Conservation (phyloP, 2,329 filamentous ascomycete genomes). For the Fusarium nanum region DNA sequence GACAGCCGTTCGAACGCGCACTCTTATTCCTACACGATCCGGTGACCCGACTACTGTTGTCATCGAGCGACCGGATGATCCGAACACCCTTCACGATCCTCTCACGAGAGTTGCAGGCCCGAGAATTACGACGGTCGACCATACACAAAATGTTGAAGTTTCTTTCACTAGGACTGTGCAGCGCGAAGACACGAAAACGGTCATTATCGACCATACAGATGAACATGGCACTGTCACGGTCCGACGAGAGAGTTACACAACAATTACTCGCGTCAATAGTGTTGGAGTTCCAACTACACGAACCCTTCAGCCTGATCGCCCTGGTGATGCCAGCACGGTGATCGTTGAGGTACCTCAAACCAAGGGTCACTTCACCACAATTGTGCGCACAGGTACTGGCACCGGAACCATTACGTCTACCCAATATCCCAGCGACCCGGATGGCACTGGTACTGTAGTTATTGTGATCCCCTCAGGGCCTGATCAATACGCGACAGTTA, state of each 20-base stretch:
- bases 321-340: not conserved
- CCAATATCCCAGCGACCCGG: not conserved
- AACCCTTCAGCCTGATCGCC: not conserved
- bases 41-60: slow-evolving; percentile 2
- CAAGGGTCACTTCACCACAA: not conserved
- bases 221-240: not conserved
- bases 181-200: not conserved
- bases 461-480: not conserved
- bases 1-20: not conserved
- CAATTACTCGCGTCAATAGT: not conserved
- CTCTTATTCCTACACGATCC: not conserved
- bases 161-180: not conserved
- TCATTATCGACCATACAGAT: not conserved
- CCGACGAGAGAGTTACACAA: not conserved
- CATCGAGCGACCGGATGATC: slow-evolving; percentile 1
- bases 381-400: not conserved
- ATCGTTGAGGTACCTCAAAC: not conserved
- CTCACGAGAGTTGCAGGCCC: not conserved
- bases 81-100: not conserved
- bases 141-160: not conserved
- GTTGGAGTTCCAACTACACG: not conserved
- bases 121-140: not conserved
- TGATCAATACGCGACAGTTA: not conserved
- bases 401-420: not conserved
- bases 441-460: not conserved